phyloP scores from a whole-genome alignment of 176 grass and related monocot genomes.

The Echinochloa phyllopogon region DNA sequence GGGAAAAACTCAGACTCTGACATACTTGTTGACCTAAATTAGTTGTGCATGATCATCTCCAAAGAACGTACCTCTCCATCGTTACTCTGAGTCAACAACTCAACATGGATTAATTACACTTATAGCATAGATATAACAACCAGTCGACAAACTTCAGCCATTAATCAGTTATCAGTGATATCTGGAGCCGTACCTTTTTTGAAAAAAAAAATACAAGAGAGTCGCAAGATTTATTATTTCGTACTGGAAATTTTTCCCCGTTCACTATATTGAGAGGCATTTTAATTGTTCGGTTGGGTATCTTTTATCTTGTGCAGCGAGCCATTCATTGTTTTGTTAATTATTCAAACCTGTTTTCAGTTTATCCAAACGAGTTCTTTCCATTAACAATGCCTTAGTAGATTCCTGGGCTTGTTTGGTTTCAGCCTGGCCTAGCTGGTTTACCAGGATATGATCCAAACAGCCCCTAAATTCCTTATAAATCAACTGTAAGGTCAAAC shows the following conservation, averaged over 20 bases:
- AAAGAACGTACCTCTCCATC: not conserved
- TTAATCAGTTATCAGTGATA: not conserved
- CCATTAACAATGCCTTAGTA: not conserved
- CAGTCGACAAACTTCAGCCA: not conserved
- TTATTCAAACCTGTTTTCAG: not conserved
- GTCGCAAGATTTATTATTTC: not conserved
- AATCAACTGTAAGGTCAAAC: too few species aligned
- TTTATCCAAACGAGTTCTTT: not conserved
- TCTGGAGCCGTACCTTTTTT: not conserved
- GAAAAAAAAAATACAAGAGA: not conserved
- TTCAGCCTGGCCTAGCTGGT: too few species aligned
- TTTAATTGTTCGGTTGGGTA: not conserved
- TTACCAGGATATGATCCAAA: too few species aligned
- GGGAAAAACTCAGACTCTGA: not conserved
- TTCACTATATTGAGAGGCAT: not conserved
- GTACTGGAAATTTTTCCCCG: not conserved
- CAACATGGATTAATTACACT: not conserved
- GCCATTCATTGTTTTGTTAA: not conserved
- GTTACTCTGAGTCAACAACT: not conserved
- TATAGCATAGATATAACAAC: not conserved
- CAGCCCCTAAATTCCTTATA: too few species aligned
- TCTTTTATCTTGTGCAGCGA: not conserved
- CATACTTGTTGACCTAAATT: not conserved
- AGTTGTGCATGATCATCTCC: not conserved
- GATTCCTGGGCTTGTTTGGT: too few species aligned